A percentile compares a stretch with the other conserved stretches of the same genome.
Conservation (phyloP, 495 filamentous ascomycete species). For the Margaritispora aquatica region DNA sequence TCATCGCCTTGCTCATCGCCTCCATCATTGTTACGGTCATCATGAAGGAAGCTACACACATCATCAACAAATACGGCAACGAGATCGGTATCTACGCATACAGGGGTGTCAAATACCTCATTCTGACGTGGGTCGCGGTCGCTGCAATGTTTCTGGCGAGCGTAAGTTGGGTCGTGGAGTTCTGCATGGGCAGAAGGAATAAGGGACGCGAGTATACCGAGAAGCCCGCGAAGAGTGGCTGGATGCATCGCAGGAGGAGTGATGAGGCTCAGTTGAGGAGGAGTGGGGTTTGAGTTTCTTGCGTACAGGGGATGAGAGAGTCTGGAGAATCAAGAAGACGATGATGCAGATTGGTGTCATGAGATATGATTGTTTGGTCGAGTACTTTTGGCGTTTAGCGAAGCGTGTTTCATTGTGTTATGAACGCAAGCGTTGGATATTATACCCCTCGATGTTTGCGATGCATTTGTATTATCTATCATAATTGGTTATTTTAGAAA, state of each 20-base stretch:
- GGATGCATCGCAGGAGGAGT: slow-evolving; percentile 10
- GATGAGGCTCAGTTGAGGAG: slow-evolving; percentile 17
- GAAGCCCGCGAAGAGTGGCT: slow-evolving; percentile 7
- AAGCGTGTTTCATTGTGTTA: neutral
- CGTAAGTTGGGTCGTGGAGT: slow-evolving; percentile 32
- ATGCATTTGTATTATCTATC: too few relatives aligned
- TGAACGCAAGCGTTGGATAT: neutral
- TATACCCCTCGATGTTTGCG: neutral
- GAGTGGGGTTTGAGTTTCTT: slow-evolving; percentile 12
- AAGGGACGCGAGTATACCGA: slow-evolving; percentile 13
- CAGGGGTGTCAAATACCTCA: slow-evolving; percentile 50
- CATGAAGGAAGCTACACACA: slow-evolving; percentile 46
- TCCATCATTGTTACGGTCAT: slow-evolving; percentile 60
- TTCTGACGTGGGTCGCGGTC: slow-evolving; percentile 54
- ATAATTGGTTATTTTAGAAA: too few relatives aligned
- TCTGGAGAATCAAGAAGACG: neutral
- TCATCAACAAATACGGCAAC: slow-evolving; percentile 52
- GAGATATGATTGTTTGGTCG: too few relatives aligned
- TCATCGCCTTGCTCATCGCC: slow-evolving; percentile 39
- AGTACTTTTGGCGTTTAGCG: too few relatives aligned
- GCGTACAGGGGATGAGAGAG: neutral
- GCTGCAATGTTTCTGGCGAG: slow-evolving; percentile 40
- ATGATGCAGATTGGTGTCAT: neutral
- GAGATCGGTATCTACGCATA: slow-evolving; percentile 45
- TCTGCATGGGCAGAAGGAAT: slow-evolving; percentile 11